These are phyloP conservation scores for Waltergamsia citrina DNA, from an alignment of 2,329 filamentous ascomycete species.

Conservation along the genomic window DNA sequence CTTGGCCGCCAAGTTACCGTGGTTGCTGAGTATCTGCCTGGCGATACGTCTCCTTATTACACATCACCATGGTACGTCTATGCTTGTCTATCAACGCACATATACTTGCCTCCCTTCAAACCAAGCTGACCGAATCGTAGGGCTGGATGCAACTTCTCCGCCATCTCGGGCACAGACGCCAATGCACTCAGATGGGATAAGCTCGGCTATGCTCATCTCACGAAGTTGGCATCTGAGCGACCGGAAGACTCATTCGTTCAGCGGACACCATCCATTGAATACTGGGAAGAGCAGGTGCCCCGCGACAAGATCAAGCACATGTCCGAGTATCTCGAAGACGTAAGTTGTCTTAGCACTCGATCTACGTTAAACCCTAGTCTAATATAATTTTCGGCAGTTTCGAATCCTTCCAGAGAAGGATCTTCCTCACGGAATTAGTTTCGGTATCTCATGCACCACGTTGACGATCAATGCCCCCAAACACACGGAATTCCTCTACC, in stretches of 20 bases:
- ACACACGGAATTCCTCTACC: constrained; percentile 16
- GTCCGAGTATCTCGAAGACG: constrained; percentile 28
- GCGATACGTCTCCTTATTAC: constrained; percentile 25
- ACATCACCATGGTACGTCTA: constrained; percentile 28
- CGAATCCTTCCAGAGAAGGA: constrained; percentile 14
- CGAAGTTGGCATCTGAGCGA: constrained; percentile 17
- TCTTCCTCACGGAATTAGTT: constrained; percentile 15
- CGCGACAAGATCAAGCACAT: constrained; percentile 29
- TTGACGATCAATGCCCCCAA: constrained; percentile 23
- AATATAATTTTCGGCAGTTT: constrained; percentile 13
- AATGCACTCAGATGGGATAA: constrained; percentile 32
- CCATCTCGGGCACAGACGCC: constrained; percentile 27
- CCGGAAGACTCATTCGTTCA: constrained; percentile 20
- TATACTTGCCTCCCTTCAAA: neutral
- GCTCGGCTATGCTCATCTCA: constrained; percentile 26
- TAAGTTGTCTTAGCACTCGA: constrained; percentile 17
- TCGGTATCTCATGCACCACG: constrained; percentile 20
- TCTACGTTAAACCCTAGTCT: constrained; percentile 2
- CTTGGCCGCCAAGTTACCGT: constrained; percentile 21
- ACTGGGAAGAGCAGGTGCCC: constrained; percentile 28
- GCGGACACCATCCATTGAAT: constrained; percentile 26
- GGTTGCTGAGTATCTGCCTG: constrained; percentile 28
- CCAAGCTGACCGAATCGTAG: too few relatives aligned
- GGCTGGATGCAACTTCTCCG: constrained; percentile 35
- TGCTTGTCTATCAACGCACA: neutral